Percentiles rank a stretch among this genome's conserved stretches.
These are phyloP conservation scores for Auricularia sp. DNA, from an alignment of 768 basidiomycete genomes.

Conservation along the genomic window DNA sequence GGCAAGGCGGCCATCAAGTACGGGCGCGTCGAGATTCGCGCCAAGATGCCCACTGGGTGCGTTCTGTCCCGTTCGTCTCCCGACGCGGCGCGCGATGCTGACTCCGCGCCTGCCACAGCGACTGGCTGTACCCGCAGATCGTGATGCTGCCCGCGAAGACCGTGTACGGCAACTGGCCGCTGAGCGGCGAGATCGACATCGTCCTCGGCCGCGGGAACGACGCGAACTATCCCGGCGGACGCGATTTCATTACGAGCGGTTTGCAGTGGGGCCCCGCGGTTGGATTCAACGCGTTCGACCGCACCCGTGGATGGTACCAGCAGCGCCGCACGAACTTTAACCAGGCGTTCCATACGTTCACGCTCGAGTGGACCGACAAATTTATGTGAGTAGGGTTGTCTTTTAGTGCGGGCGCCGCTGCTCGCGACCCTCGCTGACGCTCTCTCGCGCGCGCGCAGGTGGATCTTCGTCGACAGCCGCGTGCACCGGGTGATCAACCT, in stretches of 20 bases:
- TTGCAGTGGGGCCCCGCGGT: constrained; percentile 59
- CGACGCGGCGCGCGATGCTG: neutral
- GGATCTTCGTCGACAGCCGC: constrained; percentile 77
- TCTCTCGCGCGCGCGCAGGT: constrained; percentile 26
- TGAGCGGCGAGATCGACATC: constrained; percentile 64
- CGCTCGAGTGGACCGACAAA: constrained; percentile 72
- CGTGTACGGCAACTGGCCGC: constrained; percentile 42
- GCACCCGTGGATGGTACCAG: constrained; percentile 72
- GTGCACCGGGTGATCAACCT: constrained; percentile 62
- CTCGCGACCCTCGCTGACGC: no score
- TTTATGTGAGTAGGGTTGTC: constrained; percentile 48
- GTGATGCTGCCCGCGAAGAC: constrained; percentile 38
- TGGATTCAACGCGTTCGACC: constrained; percentile 35
- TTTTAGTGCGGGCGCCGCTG: no score
- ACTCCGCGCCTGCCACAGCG: neutral
- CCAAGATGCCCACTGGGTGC: constrained; percentile 70
- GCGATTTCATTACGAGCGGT: constrained; percentile 41
- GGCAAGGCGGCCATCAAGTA: constrained; percentile 57
- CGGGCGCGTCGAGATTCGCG: constrained; percentile 74
- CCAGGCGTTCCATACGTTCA: constrained; percentile 70
- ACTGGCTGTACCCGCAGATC: constrained; percentile 29
- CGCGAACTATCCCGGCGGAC: constrained; percentile 41
- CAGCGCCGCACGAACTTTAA: constrained; percentile 58
- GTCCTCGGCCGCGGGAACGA: constrained; percentile 49
- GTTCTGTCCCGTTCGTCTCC: constrained; percentile 13